Conservation (phyloP, 2,329 filamentous ascomycete genomes). For the Cordyceps tenuipes region DNA sequence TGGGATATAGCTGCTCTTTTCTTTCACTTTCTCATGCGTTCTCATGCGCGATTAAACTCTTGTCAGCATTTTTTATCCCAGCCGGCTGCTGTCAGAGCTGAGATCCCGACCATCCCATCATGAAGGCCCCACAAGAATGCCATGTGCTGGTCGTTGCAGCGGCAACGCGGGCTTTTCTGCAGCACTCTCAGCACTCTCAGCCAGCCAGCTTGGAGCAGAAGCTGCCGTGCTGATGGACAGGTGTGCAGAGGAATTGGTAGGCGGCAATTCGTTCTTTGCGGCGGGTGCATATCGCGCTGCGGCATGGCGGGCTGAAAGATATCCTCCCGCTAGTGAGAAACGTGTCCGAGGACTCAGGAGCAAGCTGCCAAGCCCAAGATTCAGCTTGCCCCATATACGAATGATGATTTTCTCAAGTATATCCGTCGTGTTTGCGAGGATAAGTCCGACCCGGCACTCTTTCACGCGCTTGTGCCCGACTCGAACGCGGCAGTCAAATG, state of each 20-base stretch:
- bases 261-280: slow-evolving; percentile 58
- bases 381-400: slow-evolving; percentile 50
- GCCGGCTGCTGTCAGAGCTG: neutral
- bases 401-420: slow-evolving; percentile 45
- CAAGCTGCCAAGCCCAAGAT: slow-evolving; percentile 38
- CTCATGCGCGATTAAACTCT: slow-evolving; percentile 2
- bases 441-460: slow-evolving; percentile 41
- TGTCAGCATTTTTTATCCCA: neutral
- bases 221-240: slow-evolving; percentile 51
- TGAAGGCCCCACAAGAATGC: neutral
- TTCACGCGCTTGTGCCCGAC: slow-evolving; percentile 40
- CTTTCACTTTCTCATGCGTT: neutral
- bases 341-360: slow-evolving; percentile 33
- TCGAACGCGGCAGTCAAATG: slow-evolving; percentile 45
- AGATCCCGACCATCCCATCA: neutral
- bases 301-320: slow-evolving; percentile 45
- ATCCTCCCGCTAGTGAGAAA: slow-evolving; percentile 56
- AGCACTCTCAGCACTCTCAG: slow-evolving; percentile 49
- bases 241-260: slow-evolving; percentile 48
- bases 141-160: slow-evolving; percentile 47
- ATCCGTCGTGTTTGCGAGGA: slow-evolving; percentile 48
- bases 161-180: slow-evolving; percentile 58
- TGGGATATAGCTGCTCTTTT: neutral
- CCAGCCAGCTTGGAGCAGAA: slow-evolving; percentile 36
- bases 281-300: slow-evolving; percentile 54